Conservation (phyloP, 1,139 yeast species). For the Scheffersomyces parashehatae region DNA sequence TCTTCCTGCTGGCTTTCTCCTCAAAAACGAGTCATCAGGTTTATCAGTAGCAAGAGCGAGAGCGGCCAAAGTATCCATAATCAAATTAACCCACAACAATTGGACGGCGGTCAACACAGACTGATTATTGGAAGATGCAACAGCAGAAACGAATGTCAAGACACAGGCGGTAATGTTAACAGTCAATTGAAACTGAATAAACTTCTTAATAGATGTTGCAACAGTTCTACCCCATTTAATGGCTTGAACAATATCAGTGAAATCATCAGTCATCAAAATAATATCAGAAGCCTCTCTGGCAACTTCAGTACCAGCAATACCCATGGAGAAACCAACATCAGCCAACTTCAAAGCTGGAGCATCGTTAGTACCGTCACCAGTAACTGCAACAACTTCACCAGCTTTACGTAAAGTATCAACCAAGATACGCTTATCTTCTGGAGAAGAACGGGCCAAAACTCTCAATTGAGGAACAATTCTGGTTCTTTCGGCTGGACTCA, state of each 20-base stretch:
- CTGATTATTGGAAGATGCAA: slow-evolving; percentile 71
- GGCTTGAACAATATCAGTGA: slow-evolving; percentile 94
- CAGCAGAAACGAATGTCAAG: slow-evolving; percentile 91
- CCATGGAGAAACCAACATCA: slow-evolving; percentile 94
- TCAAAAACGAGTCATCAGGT: slow-evolving; percentile 78
- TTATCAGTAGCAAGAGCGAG: slow-evolving; percentile 97
- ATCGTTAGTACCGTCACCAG: slow-evolving; percentile 98
- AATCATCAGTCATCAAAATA: slow-evolving; percentile 92
- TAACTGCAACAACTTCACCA: slow-evolving; percentile 96
- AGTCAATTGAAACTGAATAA: slow-evolving; percentile 93
- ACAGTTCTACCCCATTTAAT: slow-evolving; percentile 99
- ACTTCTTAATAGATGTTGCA: slow-evolving; percentile 89
- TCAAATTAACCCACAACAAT: slow-evolving; percentile 93
- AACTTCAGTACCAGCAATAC: slow-evolving; percentile 90
- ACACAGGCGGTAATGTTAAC: slow-evolving; percentile 95
- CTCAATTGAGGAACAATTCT: slow-evolving; percentile 67
- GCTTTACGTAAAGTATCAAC: slow-evolving; percentile 78
- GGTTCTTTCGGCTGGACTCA: slow-evolving; percentile 58
- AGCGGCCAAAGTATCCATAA: slow-evolving; percentile 98
- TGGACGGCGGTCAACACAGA: slow-evolving; percentile 97
- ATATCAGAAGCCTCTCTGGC: slow-evolving; percentile 96
- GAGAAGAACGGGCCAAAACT: slow-evolving; percentile 92
- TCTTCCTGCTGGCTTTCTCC: slow-evolving; percentile 85
- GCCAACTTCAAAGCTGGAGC: slow-evolving; percentile 94
- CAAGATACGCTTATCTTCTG: slow-evolving; percentile 87